Evolutionary conservation across 805 yeast genomes (phyloP), one percentile per base, ranked within the genome.

Genomic region (Pichia cabralensis): DNA sequence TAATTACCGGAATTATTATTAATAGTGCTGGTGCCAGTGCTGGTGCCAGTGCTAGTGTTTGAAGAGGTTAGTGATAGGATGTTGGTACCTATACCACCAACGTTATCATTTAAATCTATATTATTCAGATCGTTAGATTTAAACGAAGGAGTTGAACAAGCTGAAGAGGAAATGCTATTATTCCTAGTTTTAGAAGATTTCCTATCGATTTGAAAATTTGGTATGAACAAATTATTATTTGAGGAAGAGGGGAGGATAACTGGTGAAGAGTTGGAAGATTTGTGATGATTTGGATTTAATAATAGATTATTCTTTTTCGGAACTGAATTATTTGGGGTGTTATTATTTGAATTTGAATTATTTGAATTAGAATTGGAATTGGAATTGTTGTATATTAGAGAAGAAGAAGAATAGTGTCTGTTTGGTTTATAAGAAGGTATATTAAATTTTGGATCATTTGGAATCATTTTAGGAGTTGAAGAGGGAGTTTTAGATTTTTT

Each of bases 401-500:
- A n/a, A n/a, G n/a, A n/a, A n/a, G n/a, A n/a, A n/a, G n/a, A n/a
- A n/a, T n/a, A n/a, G 9, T 22, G 20, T 21, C 12, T 20, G 12
- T 1, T n/a, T 10, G 14, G 11, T 17, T 17, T 12, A 26, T 26
- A n/a, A 12, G 16, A 8, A 6, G 30, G 21, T 8, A 26, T 33
- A 6, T 26, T 7, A 14, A 24, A 30, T 9, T 43, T 20, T 13
- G 26, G 13, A 28, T 35, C 38, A 4, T 21, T 27, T n/a, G 67
- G 62, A 1, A 58, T 57, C 33, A 62, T 56, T 5, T 54, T 48
- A 11, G 67, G 67, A 1, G 67, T 62, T 35, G 57, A 48, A 1
- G 56, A 58, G 1, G 67, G 65, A 2, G 67, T 62, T 38, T 58
- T 62, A 5, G 66, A 52, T 37, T 55, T 52, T 41, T 49, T 55